These are phyloP conservation scores for Boletus sensibilis DNA, from an alignment of 768 basidiomycete genomes.

Conservation along the genomic window DNA sequence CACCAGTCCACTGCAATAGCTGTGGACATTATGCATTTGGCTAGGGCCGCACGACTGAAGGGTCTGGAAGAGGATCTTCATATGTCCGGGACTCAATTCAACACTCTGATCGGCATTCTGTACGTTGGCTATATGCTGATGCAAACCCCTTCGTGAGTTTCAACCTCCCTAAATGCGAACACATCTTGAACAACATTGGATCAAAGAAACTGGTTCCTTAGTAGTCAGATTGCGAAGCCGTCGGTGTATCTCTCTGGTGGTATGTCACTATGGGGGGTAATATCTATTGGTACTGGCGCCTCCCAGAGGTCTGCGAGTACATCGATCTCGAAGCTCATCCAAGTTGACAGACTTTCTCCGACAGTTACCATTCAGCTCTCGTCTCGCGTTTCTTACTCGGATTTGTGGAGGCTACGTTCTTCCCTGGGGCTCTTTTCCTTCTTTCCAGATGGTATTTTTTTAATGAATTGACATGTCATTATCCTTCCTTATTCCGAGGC, in stretches of 20 bases:
- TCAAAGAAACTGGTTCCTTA: constrained; percentile 64
- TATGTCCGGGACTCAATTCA: constrained; percentile 59
- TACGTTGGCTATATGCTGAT: constrained; percentile 71
- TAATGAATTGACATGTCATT: not conserved
- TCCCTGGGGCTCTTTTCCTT: constrained; percentile 65
- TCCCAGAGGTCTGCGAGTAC: constrained; percentile 28
- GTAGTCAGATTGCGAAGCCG: constrained; percentile 61
- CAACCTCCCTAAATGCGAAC: not conserved
- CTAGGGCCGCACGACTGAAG: constrained; percentile 65
- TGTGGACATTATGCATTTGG: not conserved
- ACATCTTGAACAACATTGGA: not conserved
- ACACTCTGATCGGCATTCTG: constrained; percentile 63
- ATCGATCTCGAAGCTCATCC: not conserved
- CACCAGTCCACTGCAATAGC: not conserved
- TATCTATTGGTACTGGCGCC: constrained; percentile 53
- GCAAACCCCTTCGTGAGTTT: constrained; percentile 67
- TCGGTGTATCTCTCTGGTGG: constrained; percentile 62
- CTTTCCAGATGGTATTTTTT: constrained; percentile 56
- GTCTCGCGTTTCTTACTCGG: constrained; percentile 78
- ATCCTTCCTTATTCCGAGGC: not conserved
- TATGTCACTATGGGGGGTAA: constrained; percentile 69
- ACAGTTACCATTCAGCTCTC: constrained; percentile 59
- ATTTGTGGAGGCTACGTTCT: constrained; percentile 67
- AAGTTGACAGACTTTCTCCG: not conserved
- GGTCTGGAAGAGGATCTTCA: constrained; percentile 68